Percentiles rank a stretch among this genome's conserved stretches.
These are phyloP conservation scores for Phaeotremella skinneri DNA, from an alignment of 768 basidiomycete species.

Conservation along the genomic window DNA sequence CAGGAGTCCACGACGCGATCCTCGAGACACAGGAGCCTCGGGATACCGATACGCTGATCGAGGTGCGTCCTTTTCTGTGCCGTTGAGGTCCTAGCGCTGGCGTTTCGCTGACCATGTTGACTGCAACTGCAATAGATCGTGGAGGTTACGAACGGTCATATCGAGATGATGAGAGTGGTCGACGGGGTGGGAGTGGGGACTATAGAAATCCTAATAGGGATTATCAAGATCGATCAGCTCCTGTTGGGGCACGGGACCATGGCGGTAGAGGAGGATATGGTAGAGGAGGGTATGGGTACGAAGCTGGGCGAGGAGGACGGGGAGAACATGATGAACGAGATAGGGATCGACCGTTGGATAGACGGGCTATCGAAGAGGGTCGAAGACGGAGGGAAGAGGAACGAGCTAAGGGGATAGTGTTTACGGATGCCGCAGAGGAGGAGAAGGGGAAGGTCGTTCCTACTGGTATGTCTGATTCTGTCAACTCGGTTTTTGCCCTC, in stretches of 20 bases:
- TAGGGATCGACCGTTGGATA: constrained; percentile 41
- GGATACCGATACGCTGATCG: constrained; percentile 21
- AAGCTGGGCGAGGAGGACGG: constrained; percentile 6
- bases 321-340: constrained; percentile 13
- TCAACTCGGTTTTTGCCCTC: not conserved
- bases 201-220: constrained; percentile 3
- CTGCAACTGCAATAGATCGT: not conserved
- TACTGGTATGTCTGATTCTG: not conserved
- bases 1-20: constrained; percentile 14
- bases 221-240: not conserved
- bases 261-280: constrained; percentile 18
- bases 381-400: constrained; percentile 45
- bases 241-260: not conserved
- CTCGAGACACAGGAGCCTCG: constrained; percentile 7
- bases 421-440: constrained; percentile 16
- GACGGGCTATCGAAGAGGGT: constrained; percentile 50
- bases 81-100: too few species aligned
- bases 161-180: not conserved
- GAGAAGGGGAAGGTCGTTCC: constrained; percentile 20
- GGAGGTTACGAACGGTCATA: not conserved
- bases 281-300: constrained; percentile 16
- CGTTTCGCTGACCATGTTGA: too few species aligned
- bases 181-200: not conserved
- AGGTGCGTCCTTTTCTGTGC: constrained; percentile 4
- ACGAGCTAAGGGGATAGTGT: constrained; percentile 35